Percentiles rank a stretch among this genome's conserved stretches.
phyloP scores from a whole-genome alignment of 306 rosid genomes.

The Canavalia gladiata region DNA sequence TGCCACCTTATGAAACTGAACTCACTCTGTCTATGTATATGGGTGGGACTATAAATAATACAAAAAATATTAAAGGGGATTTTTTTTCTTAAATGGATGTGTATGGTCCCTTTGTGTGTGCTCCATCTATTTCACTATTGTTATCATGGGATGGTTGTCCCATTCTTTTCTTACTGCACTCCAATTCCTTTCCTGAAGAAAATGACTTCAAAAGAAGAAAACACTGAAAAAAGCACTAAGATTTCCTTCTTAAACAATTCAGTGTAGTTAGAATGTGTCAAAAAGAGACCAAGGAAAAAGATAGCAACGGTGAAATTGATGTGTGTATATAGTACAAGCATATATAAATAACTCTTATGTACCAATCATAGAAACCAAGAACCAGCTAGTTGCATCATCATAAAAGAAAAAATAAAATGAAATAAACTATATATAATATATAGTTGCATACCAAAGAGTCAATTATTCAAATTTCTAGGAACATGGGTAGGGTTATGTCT shows the following conservation, averaged over 20 bases:
- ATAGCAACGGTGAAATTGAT: slow-evolving; percentile 22
- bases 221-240: slow-evolving; percentile 19
- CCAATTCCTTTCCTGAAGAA: slow-evolving; percentile 47
- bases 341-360: not conserved
- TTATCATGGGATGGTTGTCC: slow-evolving; percentile 53
- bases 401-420: not conserved
- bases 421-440: not conserved
- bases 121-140: slow-evolving; percentile 53
- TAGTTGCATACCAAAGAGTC: slow-evolving; percentile 1
- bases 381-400: slow-evolving; percentile 19
- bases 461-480: not conserved
- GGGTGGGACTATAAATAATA: slow-evolving; percentile 30
- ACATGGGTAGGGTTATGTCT: not conserved
- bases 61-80: slow-evolving; percentile 31
- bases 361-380: slow-evolving; percentile 35
- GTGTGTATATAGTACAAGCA: slow-evolving; percentile 38
- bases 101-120: slow-evolving; percentile 51
- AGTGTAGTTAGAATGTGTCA: slow-evolving; percentile 41
- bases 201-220: slow-evolving; percentile 52
- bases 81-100: slow-evolving; percentile 10
- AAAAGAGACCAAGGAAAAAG: slow-evolving; percentile 40
- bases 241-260: slow-evolving; percentile 37
- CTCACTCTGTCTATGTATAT: slow-evolving; percentile 21
- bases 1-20: slow-evolving; percentile 34
- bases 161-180: slow-evolving; percentile 41